phyloP scores from a whole-genome alignment of 352 stramenopile species.

The Blastocystis sp. region DNA sequence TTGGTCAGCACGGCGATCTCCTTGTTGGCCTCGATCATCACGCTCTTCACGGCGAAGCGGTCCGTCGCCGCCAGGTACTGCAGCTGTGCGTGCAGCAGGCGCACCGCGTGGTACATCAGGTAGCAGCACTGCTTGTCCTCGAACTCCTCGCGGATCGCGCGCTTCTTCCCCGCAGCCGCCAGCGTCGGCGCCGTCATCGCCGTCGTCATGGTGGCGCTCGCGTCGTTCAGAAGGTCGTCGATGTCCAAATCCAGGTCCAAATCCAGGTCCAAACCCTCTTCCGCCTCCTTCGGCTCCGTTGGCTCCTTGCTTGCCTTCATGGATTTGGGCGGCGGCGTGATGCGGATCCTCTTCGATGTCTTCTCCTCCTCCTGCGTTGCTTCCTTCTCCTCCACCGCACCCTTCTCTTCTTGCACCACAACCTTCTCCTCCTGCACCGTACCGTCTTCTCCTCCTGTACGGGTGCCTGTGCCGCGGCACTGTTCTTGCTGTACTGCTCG shows the following conservation, averaged over 20 bases:
- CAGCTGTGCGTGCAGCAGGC: constrained; percentile 40
- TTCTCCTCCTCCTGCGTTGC: neutral
- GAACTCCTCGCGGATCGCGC: neutral
- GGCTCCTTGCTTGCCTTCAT: neutral
- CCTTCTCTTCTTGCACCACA: neutral
- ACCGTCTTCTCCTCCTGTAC: neutral
- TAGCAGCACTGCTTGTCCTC: constrained; percentile 1
- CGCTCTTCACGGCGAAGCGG: neutral
- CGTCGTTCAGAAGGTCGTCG: constrained; percentile 3
- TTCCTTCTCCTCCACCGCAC: neutral
- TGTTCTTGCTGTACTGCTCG: neutral
- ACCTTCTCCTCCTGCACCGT: neutral
- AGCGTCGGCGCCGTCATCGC: neutral
- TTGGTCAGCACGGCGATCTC: neutral
- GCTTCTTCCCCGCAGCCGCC: neutral
- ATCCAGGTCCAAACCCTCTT: neutral
- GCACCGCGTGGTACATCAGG: constrained; percentile 13
- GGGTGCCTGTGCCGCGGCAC: neutral
- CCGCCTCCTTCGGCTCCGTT: neutral
- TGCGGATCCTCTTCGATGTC: neutral
- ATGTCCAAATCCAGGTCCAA: constrained; percentile 49
- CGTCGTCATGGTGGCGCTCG: neutral
- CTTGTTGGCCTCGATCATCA: neutral
- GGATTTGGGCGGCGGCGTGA: neutral
- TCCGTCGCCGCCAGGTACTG: neutral